Evolutionary conservation across 1,284 basidiomycete genomes (phyloP), one percentile per base, ranked within the genome.

Genomic region (Xerocomus cyaneibrunnescens): DNA sequence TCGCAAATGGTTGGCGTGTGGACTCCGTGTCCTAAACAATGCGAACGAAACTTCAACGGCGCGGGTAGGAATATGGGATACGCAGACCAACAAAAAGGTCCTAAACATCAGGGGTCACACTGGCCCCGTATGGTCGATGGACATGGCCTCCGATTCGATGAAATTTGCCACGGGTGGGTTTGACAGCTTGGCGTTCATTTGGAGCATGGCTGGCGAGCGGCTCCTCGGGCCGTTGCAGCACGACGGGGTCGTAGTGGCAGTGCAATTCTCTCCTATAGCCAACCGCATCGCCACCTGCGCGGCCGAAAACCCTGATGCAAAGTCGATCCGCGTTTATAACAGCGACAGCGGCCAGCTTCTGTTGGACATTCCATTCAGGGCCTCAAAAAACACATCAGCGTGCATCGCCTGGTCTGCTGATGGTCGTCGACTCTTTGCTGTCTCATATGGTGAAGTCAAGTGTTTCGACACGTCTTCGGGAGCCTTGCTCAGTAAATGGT

Each of bases 1-100:
- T 34, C 6, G 5, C 3, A 55, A 37, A 19, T 47, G 56, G 56
- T 9, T 58, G 19, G 56, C 39, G 0, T 53, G 44, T 25, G 54
- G 54, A 2, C 14, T 44, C 13, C 14, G 16, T 34, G 14, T 16
- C 7, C 32, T 13, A 8, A 17, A 34, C 13, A 9, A 16, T 13
- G 16, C 7, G 6, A 34, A 13, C 16, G 32, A 17, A n/a, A n/a
- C n/a, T n/a, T n/a, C n/a, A 17, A n/a, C 13, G 32, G n/a, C 16
- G 32, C 7, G 16, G n/a, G 41, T 32, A 5, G 16, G 7, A 17
- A 30, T 31, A 12, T 42, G 19, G 41, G 19, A 44, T 25, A 32
- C 32, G 4, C n/a, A 34, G n/a, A 45, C 43, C 4, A 7, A 35
- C 2, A 7, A 27, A 19, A 32, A 23, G 10, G 23, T 45, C 32